Percentiles rank a stretch among this genome's conserved stretches.
Conservation (phyloP, 352 stramenopile species). For the Phytophthora citrophthora region DNA sequence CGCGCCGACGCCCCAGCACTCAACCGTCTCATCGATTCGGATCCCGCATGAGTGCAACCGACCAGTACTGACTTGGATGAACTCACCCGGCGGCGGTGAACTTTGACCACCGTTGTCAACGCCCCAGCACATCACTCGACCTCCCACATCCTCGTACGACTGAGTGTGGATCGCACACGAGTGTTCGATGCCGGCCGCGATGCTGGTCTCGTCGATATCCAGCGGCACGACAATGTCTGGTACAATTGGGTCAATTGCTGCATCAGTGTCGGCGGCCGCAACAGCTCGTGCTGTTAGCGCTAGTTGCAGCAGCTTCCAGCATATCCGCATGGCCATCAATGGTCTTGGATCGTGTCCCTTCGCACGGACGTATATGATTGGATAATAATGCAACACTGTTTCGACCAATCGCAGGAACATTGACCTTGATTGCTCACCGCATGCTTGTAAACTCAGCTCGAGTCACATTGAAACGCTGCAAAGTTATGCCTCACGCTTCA, state of each 20-base stretch:
- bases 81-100: conserved; percentile 52
- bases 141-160: conserved; percentile 71
- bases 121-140: conserved; percentile 82
- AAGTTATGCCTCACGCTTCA: too few relatives aligned
- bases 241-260: not conserved
- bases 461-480: too few relatives aligned
- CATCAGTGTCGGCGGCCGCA: not conserved
- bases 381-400: conserved; percentile 4
- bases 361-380: conserved; percentile 5
- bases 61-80: conserved; percentile 82
- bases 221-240: conserved; percentile 47
- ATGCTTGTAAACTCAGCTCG: not conserved
- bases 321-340: conserved; percentile 1
- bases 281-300: not conserved
- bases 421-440: conserved; percentile 3
- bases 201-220: conserved; percentile 80
- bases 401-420: conserved; percentile 14
- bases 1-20: conserved; percentile 76
- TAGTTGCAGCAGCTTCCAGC: conserved; percentile 15
- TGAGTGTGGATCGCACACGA: conserved; percentile 80
- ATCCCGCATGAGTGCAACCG: conserved; percentile 81
- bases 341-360: conserved; percentile 22
- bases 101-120: conserved; percentile 67
- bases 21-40: conserved; percentile 75
- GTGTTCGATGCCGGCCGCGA: conserved; percentile 80